phyloP scores from a whole-genome alignment of 768 basidiomycete species.

The Rhizopogon vesiculosus region DNA sequence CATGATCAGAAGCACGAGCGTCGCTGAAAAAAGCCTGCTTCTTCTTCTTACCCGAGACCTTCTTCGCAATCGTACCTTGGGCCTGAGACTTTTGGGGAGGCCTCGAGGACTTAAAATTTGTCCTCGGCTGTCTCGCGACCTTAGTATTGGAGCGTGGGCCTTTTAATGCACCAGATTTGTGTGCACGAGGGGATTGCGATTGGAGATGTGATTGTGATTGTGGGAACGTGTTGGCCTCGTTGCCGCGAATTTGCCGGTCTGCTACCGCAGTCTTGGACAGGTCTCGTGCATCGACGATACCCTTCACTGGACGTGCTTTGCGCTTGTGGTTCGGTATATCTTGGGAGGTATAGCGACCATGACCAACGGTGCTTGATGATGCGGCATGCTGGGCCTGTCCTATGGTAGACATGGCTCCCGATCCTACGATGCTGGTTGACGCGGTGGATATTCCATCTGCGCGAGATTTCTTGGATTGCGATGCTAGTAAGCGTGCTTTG shows the following conservation, averaged over 20 bases:
- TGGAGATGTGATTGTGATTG: slow-evolving; percentile 32
- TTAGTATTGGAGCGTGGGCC: slow-evolving; percentile 17
- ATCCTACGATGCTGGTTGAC: slow-evolving; percentile 34
- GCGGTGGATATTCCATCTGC: slow-evolving; percentile 22
- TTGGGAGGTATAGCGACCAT: slow-evolving; percentile 15
- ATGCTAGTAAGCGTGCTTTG: slow-evolving; percentile 30
- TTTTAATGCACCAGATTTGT: slow-evolving; percentile 19
- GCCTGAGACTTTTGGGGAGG: slow-evolving; percentile 32
- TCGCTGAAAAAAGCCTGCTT: slow-evolving; percentile 10
- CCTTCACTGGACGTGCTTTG: slow-evolving; percentile 55
- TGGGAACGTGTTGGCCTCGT: slow-evolving; percentile 30
- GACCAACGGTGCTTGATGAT: slow-evolving; percentile 23
- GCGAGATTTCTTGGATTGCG: slow-evolving; percentile 25
- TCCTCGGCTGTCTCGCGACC: slow-evolving; percentile 15
- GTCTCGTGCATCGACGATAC: slow-evolving; percentile 30
- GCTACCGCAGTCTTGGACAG: slow-evolving; percentile 9
- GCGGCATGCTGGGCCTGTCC: slow-evolving; percentile 7
- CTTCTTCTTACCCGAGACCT: slow-evolving; percentile 14
- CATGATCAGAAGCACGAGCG: slow-evolving; percentile 22
- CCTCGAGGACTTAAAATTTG: slow-evolving; percentile 29
- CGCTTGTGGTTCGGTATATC: slow-evolving; percentile 34
- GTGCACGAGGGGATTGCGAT: slow-evolving; percentile 16
- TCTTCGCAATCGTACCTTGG: slow-evolving; percentile 31
- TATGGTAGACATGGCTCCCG: slow-evolving; percentile 13
- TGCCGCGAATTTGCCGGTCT: slow-evolving; percentile 21